phyloP scores from a whole-genome alignment of 306 rosid species.

The Acacia acuminata region DNA sequence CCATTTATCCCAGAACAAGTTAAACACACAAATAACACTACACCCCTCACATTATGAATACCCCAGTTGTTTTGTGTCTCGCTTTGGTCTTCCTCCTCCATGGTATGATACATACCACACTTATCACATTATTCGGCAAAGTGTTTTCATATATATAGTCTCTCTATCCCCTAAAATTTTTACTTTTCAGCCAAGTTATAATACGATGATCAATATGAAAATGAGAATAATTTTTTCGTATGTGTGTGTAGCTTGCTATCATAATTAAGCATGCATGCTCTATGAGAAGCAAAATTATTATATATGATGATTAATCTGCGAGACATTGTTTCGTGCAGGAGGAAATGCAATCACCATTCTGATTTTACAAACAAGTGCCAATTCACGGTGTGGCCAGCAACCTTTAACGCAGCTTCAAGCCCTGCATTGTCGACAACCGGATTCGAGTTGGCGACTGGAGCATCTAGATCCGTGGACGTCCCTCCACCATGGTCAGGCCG shows the following conservation, averaged over 20 bases:
- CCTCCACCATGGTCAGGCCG: constrained; percentile 41
- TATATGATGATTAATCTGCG: background rate
- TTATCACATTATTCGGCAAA: background rate
- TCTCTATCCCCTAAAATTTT: no score
- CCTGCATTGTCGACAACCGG: constrained; percentile 56
- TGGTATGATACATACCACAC: background rate
- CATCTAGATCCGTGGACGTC: background rate
- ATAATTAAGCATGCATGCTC: background rate
- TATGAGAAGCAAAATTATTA: background rate
- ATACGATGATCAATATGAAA: background rate
- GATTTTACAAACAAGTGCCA: constrained; percentile 49
- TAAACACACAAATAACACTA: background rate
- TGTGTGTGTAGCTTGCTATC: no score
- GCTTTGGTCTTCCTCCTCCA: background rate
- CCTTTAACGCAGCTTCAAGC: constrained; percentile 46
- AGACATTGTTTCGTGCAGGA: background rate
- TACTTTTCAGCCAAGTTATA: background rate
- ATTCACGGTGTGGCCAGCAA: constrained; percentile 66
- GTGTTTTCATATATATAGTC: background rate
- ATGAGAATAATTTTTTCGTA: no score
- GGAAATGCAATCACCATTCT: constrained; percentile 41
- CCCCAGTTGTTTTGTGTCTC: background rate
- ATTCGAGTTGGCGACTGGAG: constrained; percentile 40
- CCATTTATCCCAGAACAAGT: background rate
- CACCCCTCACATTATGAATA: background rate